Evolutionary conservation across 2,329 filamentous ascomycete species (phyloP).

Genomic region (Dactylella cylindrospora): DNA sequence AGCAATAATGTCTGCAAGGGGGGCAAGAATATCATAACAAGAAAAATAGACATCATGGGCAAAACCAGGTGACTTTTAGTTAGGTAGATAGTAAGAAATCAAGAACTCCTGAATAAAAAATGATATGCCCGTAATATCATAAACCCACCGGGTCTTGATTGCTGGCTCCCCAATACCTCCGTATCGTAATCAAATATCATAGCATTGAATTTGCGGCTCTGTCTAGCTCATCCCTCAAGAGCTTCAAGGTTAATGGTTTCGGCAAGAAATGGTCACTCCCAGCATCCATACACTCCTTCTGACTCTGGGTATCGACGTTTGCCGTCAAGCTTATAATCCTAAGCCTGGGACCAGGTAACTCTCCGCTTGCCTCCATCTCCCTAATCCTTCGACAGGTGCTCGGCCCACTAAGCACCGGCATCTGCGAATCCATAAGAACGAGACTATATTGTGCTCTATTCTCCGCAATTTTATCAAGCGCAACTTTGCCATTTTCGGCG

Average conservation of each 20-base stretch:
- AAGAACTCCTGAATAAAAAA: too few relatives aligned
- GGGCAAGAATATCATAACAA: too few relatives aligned
- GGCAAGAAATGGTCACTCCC: constrained; percentile 37
- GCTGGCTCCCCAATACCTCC: too few relatives aligned
- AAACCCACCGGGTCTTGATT: too few relatives aligned
- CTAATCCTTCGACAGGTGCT: constrained; percentile 34
- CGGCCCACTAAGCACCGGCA: constrained; percentile 39
- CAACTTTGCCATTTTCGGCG: constrained; percentile 38
- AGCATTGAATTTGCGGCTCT: too few relatives aligned
- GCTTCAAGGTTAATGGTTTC: constrained; percentile 34
- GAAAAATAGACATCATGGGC: too few relatives aligned
- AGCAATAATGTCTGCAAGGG: too few relatives aligned
- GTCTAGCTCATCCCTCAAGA: constrained; percentile 29
- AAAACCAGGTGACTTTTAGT: too few relatives aligned
- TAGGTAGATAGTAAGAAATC: too few relatives aligned
- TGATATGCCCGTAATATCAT: too few relatives aligned
- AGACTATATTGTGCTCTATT: constrained; percentile 28
- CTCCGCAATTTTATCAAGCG: constrained; percentile 27
- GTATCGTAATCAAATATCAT: too few relatives aligned
- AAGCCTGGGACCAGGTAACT: constrained; percentile 24
- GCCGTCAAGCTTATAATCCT: constrained; percentile 40
- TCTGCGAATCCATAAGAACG: constrained; percentile 43
- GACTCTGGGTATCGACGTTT: constrained; percentile 32
- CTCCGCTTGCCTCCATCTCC: constrained; percentile 27
- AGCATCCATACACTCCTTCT: constrained; percentile 39